These are phyloP conservation scores for Globisporangium lucens DNA, from an alignment of 352 stramenopile species.

Conservation along the genomic window DNA sequence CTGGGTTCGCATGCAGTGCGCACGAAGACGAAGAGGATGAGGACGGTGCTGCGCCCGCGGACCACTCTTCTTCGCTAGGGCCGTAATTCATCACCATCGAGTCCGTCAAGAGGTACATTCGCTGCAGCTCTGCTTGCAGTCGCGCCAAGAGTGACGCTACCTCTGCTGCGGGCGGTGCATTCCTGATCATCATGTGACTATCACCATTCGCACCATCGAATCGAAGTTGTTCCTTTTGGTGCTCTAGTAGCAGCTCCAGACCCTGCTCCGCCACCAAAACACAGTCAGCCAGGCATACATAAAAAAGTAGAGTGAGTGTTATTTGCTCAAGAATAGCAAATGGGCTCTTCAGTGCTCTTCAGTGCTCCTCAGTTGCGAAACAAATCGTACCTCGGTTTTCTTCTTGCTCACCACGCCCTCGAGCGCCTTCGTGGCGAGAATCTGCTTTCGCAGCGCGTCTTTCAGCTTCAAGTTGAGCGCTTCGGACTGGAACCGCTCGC, in stretches of 20 bases:
- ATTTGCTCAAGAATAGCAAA: not conserved
- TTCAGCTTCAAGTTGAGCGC: slow-evolving; percentile 7
- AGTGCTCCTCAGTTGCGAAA: too few species aligned
- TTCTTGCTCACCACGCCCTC: not conserved
- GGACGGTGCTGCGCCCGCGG: not conserved
- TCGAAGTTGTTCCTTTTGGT: not conserved
- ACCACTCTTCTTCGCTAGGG: not conserved
- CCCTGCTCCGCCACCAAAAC: not conserved
- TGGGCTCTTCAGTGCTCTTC: too few species aligned
- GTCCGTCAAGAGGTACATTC: not conserved
- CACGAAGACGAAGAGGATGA: not conserved
- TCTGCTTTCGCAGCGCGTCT: not conserved
- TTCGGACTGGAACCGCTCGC: slow-evolving; percentile 1
- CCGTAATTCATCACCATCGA: not conserved
- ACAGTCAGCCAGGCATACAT: too few species aligned
- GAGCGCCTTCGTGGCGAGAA: slow-evolving; percentile 1
- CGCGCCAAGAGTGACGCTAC: too few species aligned
- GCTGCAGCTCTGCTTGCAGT: not conserved
- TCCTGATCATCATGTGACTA: too few species aligned
- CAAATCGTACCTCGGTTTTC: not conserved
- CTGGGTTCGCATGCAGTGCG: not conserved
- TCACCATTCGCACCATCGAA: too few species aligned
- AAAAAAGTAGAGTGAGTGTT: too few species aligned
- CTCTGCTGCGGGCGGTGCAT: too few species aligned
- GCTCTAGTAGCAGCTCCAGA: not conserved